Evolutionary conservation across 495 filamentous ascomycete species (phyloP).

Genomic region (Acidiella bohemica): DNA sequence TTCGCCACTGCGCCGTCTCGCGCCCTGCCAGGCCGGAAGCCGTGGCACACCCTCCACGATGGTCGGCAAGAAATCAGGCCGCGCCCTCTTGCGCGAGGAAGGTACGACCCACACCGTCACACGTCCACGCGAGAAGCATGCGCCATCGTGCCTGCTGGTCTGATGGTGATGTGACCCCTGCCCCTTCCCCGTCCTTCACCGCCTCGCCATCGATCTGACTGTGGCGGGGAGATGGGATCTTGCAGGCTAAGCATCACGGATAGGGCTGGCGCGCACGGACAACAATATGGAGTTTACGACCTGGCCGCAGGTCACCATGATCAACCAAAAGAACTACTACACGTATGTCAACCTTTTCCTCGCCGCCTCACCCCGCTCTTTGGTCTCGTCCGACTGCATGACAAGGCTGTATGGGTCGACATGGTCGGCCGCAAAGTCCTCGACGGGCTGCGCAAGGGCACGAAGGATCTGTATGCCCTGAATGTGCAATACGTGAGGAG

Average conservation of each 20-base stretch:
- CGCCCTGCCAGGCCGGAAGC: too few species aligned
- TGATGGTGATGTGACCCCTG: too few species aligned
- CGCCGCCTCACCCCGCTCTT: not conserved
- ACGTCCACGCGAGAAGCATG: too few species aligned
- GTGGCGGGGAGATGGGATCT: constrained; percentile 2
- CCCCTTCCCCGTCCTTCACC: too few species aligned
- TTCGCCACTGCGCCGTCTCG: too few species aligned
- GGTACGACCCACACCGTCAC: constrained; percentile 18
- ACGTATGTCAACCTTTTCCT: constrained; percentile 51
- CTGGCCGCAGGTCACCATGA: constrained; percentile 83
- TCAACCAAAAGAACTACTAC: constrained; percentile 99
- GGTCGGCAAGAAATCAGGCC: constrained; percentile 32
- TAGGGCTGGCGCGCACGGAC: constrained; percentile 88
- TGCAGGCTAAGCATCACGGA: constrained; percentile 13
- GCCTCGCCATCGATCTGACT: constrained; percentile 1
- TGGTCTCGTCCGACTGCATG: not conserved
- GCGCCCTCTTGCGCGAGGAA: constrained; percentile 31
- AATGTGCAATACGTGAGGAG: constrained; percentile 19
- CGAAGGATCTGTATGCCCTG: constrained; percentile 17
- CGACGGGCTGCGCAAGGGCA: constrained; percentile 15
- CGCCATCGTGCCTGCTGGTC: too few species aligned
- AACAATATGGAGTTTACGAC: constrained; percentile 91
- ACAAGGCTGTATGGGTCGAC: not conserved
- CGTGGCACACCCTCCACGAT: too few species aligned
- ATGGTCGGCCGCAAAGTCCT: constrained; percentile 18